A percentile compares a stretch with the other conserved stretches of the same genome.
phyloP scores from a whole-genome alignment of 352 stramenopile genomes.

The Globisporangium perplexum region DNA sequence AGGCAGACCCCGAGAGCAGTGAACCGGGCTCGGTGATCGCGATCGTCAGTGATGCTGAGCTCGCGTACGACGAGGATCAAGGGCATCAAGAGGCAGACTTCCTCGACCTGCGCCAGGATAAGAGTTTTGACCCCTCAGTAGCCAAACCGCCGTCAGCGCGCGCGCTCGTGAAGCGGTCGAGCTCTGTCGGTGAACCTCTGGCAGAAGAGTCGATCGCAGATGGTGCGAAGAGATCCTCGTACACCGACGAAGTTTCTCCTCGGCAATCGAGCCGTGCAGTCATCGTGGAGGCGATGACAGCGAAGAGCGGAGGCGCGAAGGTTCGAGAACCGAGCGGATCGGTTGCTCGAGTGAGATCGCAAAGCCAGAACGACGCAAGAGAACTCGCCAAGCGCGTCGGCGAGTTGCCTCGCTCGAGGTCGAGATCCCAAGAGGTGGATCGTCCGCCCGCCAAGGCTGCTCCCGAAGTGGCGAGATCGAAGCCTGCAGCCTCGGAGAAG shows the following conservation, averaged over 20 bases:
- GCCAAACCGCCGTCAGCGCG: neutral
- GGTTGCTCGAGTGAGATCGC: no score
- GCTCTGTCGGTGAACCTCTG: neutral
- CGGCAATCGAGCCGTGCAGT: no score
- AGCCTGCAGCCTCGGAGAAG: neutral
- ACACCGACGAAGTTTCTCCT: neutral
- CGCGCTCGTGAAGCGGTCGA: neutral
- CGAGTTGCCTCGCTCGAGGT: no score
- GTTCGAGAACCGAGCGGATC: no score
- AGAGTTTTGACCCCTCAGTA: no score
- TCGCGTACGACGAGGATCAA: constrained; percentile 4
- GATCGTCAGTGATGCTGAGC: constrained; percentile 1
- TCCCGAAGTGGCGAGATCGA: neutral
- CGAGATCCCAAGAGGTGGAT: no score
- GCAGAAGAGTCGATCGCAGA: neutral
- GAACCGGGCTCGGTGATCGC: neutral
- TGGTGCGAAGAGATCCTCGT: neutral
- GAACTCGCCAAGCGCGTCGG: no score
- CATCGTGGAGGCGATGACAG: no score
- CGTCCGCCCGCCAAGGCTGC: no score
- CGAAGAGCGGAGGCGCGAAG: no score
- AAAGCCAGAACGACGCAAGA: no score
- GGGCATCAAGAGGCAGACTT: constrained; percentile 11
- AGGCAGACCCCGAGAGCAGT: neutral
- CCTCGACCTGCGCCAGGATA: neutral